A percentile compares a stretch with the other conserved stretches of the same genome.
These are phyloP conservation scores for Gastrodia elata DNA, from an alignment of 106 monocot species.

Conservation along the genomic window DNA sequence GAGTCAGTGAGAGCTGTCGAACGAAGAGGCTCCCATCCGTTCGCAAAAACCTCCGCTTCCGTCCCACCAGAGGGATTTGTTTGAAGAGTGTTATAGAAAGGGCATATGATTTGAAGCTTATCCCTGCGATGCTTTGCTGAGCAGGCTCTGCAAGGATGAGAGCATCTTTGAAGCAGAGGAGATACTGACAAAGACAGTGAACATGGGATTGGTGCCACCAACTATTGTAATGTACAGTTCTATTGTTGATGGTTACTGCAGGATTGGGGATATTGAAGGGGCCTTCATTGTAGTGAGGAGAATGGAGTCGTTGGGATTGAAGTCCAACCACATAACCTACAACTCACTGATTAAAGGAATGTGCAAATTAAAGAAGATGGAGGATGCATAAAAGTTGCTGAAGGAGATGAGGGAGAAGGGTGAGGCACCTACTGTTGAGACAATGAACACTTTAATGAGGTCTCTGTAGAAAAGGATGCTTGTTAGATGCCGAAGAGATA, in stretches of 20 bases:
- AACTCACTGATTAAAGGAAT: constrained; percentile 69
- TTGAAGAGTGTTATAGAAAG: constrained; percentile 30
- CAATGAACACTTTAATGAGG: constrained; percentile 60
- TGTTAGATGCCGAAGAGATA: constrained; percentile 40
- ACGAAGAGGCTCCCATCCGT: constrained; percentile 48
- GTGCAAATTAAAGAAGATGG: constrained; percentile 45
- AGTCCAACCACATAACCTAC: constrained; percentile 41
- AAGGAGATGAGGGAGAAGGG: constrained; percentile 37
- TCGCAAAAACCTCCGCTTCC: constrained; percentile 40
- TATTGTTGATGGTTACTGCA: constrained; percentile 55
- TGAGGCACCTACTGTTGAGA: constrained; percentile 28
- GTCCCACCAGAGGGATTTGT: constrained; percentile 45
- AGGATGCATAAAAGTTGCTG: constrained; percentile 35
- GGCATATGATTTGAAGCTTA: constrained; percentile 25
- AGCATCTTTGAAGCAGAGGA: constrained; percentile 44
- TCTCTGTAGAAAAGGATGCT: constrained; percentile 22
- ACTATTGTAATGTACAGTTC: constrained; percentile 58
- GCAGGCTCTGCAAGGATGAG: constrained; percentile 65
- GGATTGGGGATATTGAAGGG: constrained; percentile 24
- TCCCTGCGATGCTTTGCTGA: constrained; percentile 45
- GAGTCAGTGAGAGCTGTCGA: too few relatives aligned
- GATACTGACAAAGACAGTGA: constrained; percentile 26
- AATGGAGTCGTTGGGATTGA: constrained; percentile 45
- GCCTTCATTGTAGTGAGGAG: constrained; percentile 21
- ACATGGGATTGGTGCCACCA: constrained; percentile 38